Conservation (phyloP, 1,284 basidiomycete genomes). For the Apiotrichum laibachii region DNA sequence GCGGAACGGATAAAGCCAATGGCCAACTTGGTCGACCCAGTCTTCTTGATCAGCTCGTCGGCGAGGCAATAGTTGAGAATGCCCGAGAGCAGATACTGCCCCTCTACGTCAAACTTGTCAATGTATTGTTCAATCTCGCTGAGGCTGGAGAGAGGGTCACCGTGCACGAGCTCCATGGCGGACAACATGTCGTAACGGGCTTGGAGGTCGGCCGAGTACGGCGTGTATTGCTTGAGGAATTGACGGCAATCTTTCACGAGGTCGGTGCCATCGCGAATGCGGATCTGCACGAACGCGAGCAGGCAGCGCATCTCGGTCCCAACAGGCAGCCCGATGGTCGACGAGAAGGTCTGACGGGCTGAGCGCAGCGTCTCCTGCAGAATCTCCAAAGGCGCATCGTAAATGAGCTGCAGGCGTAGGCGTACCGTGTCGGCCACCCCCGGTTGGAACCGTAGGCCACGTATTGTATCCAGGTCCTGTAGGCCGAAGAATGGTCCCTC, state of each 20-base stretch:
- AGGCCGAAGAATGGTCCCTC: slow-evolving; percentile 23
- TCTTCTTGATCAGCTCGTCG: slow-evolving; percentile 14
- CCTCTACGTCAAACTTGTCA: slow-evolving; percentile 13
- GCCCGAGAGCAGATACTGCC: slow-evolving; percentile 22
- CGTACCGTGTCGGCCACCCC: slow-evolving; percentile 19
- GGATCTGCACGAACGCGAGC: slow-evolving; percentile 18
- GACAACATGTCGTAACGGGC: slow-evolving; percentile 13
- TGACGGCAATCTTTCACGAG: slow-evolving; percentile 1
- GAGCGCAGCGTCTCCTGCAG: slow-evolving; percentile 8
- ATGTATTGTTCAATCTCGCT: slow-evolving; percentile 19
- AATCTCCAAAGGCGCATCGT: slow-evolving; percentile 27
- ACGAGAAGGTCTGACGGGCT: slow-evolving; percentile 1
- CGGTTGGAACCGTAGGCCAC: slow-evolving; percentile 18
- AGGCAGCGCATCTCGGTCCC: slow-evolving; percentile 30
- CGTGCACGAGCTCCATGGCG: slow-evolving; percentile 2
- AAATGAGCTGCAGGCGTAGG: slow-evolving; percentile 31
- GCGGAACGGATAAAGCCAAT: slow-evolving; percentile 23
- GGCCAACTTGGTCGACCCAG: slow-evolving; percentile 15
- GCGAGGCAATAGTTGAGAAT: slow-evolving; percentile 26
- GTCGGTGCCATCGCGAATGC: slow-evolving; percentile 5
- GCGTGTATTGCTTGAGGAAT: slow-evolving; percentile 8
- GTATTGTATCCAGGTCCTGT: slow-evolving; percentile 16
- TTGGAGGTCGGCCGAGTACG: slow-evolving; percentile 13
- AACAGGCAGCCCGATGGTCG: slow-evolving; percentile 15
- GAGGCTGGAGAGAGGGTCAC: slow-evolving; percentile 6